These are phyloP conservation scores for Agaricales sp. DNA, from an alignment of 1,284 basidiomycete species.

Conservation along the genomic window DNA sequence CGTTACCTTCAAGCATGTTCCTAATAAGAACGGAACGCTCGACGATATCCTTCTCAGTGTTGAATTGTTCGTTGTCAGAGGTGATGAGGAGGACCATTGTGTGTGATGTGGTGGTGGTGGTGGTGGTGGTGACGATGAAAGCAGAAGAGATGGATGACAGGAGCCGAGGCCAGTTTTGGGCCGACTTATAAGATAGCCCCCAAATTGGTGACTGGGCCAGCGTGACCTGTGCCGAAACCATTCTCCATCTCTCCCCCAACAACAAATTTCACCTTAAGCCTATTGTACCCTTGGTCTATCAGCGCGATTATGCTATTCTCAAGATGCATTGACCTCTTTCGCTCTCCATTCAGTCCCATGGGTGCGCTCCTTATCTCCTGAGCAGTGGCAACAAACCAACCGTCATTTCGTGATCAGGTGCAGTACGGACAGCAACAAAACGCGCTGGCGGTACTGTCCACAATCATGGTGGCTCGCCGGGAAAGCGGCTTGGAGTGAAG, in stretches of 20 bases:
- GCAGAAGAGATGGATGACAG: conserved; percentile 7
- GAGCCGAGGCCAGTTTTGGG: not conserved
- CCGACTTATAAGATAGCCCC: too few species aligned
- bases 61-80: conserved; percentile 94
- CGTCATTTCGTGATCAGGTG: conserved; percentile 25
- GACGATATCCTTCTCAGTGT: conserved; percentile 89
- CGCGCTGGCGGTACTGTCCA: conserved; percentile 86
- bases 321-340: not conserved
- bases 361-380: not conserved
- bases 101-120: conserved; percentile 12
- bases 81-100: conserved; percentile 77
- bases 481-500: conserved; percentile 87
- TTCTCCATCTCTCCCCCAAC: not conserved
- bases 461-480: conserved; percentile 86
- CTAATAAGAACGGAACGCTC: conserved; percentile 96
- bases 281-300: too few species aligned
- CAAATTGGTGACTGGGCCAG: not conserved
- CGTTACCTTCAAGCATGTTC: conserved; percentile 96
- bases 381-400: not conserved
- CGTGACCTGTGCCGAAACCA: not conserved
- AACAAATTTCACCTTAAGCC: too few species aligned
- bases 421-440: conserved; percentile 89
- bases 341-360: not conserved
- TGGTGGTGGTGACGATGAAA: conserved; percentile 7
- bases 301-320: conserved; percentile 3